phyloP scores from a whole-genome alignment of 139 green algal species.

The Closterium sp. region DNA sequence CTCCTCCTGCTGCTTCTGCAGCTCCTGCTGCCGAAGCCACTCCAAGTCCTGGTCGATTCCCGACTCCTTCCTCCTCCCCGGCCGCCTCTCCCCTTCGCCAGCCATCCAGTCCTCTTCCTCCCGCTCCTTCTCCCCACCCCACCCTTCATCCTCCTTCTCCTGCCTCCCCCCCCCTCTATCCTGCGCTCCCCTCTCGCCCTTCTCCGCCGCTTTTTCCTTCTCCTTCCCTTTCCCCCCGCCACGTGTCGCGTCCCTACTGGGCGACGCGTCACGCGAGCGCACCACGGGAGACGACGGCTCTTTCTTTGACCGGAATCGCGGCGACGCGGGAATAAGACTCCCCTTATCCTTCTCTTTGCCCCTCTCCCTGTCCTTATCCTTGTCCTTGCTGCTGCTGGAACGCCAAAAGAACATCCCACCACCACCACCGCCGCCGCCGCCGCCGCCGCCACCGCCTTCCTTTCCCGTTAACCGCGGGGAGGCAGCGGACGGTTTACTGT shows the following conservation, averaged over 20 bases:
- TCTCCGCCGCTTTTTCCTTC: not conserved
- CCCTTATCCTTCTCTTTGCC: not conserved
- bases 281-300: not conserved
- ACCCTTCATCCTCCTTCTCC: not conserved
- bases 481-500: not conserved
- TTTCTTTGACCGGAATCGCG: not conserved
- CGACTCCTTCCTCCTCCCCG: not conserved
- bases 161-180: not conserved
- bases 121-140: not conserved
- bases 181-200: not conserved
- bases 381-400: not conserved
- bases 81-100: not conserved
- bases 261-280: not conserved
- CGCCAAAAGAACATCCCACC: not conserved
- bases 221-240: not conserved
- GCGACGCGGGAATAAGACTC: not conserved
- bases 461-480: not conserved
- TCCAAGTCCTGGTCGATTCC: not conserved
- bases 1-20: not conserved
- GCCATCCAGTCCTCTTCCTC: not conserved
- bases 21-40: not conserved
- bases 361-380: not conserved
- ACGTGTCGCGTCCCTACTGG: not conserved
- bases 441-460: not conserved
- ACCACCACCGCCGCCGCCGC: too few species aligned